Conservation (phyloP, 1,284 basidiomycete genomes). For the Mrakiaceae sp. region DNA sequence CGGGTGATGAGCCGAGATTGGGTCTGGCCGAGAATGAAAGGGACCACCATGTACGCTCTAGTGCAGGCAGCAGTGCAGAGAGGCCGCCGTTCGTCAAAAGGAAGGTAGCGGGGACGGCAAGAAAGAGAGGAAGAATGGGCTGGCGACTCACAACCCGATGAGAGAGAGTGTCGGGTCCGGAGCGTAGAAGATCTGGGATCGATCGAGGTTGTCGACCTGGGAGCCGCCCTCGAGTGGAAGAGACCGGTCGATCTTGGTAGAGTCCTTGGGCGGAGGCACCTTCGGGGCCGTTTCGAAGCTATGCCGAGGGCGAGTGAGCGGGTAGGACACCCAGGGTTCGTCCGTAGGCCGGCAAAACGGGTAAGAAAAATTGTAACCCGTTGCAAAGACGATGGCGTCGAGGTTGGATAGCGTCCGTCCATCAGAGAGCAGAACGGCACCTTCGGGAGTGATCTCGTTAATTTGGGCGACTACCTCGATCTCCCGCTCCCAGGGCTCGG, state of each 20-base stretch:
- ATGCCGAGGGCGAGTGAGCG: neutral
- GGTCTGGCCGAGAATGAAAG: constrained; percentile 10
- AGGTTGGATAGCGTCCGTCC: constrained; percentile 24
- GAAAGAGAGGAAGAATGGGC: too few species aligned
- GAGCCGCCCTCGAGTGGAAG: neutral
- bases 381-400: constrained; percentile 37
- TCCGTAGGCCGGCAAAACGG: constrained; percentile 32
- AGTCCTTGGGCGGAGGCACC: neutral
- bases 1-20: constrained; percentile 9
- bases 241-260: neutral
- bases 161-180: constrained; percentile 11
- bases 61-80: neutral
- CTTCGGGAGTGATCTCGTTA: constrained; percentile 21
- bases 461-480: constrained; percentile 31
- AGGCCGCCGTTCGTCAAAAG: too few species aligned
- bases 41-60: constrained; percentile 15
- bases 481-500: constrained; percentile 28
- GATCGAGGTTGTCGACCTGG: constrained; percentile 7
- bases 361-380: constrained; percentile 37
- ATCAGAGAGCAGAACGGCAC: constrained; percentile 25
- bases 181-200: constrained; percentile 5
- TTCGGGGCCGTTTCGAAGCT: neutral
- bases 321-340: constrained; percentile 26
- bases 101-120: too few species aligned
- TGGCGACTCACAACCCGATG: neutral